Percentiles rank a stretch among this genome's conserved stretches.
These are phyloP conservation scores for Linnemannia elongata DNA, from an alignment of 192 early-diverging fungal species.

Conservation along the genomic window DNA sequence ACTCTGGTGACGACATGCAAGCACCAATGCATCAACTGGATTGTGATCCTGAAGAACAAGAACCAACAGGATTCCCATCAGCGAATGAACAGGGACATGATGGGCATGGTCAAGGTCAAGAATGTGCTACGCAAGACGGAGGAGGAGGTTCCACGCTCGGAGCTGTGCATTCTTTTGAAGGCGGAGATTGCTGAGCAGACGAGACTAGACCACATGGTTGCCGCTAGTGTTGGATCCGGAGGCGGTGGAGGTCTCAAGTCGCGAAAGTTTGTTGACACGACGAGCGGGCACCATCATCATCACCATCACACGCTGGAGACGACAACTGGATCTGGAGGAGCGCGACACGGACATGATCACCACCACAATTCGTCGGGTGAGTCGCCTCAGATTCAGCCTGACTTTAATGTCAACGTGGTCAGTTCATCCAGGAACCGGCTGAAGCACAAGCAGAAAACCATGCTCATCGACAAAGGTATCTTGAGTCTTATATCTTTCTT, in stretches of 20 bases:
- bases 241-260: constrained; percentile 27
- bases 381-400: constrained; percentile 33
- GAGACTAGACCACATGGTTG: constrained; percentile 67
- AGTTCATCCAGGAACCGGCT: constrained; percentile 62
- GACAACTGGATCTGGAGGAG: constrained; percentile 32
- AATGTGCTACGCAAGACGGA: constrained; percentile 80
- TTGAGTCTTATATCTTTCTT: not conserved
- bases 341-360: constrained; percentile 54
- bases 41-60: constrained; percentile 78
- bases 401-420: constrained; percentile 64
- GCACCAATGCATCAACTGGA: constrained; percentile 83
- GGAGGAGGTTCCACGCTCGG: constrained; percentile 72
- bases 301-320: constrained; percentile 17
- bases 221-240: constrained; percentile 55
- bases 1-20: constrained; percentile 70
- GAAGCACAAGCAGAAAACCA: constrained; percentile 70
- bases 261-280: constrained; percentile 24
- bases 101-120: constrained; percentile 76
- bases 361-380: constrained; percentile 57
- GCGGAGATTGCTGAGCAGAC: constrained; percentile 78
- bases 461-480: constrained; percentile 70
- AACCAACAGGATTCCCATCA: constrained; percentile 42
- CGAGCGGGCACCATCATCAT: constrained; percentile 15
- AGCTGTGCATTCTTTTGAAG: constrained; percentile 69
- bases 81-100: constrained; percentile 37